Evolutionary conservation across 306 rosid species (phyloP), one percentile per base, ranked within the genome.

Genomic region (Astragalus membranaceus): DNA sequence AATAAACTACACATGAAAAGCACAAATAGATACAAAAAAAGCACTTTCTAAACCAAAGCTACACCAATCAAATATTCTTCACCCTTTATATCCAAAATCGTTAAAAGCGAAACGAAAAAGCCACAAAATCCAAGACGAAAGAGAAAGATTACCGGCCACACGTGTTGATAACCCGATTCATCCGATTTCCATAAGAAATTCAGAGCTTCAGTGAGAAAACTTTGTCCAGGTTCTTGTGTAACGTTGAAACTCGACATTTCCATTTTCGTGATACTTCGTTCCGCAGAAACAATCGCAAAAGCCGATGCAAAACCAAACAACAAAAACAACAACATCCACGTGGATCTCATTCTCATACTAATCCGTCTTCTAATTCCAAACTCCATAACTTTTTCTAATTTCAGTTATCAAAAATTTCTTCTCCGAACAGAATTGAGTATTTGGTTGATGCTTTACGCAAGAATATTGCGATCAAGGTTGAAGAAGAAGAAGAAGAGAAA

Each of bases 131-230:
- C 0, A 37, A 36, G 12, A 1, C 11, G 14, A 32, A 56, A 32
- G 11, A 13, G 48, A 11, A 6, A 58, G 2, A 72, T 78, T 77
- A 92, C 98, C 78, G 98, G 98, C 98, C 98, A 92, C 9, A 86
- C 88, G 58, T 85, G 98, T 8, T 78, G 74, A 74, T 89, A 89
- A 29, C 85, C 85, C 5, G 87, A 66, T 37, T 66, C 65, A 3
- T 73, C 75, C 0, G 90, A 46, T 42, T 83, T 87, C 98, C 96
- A 92, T 16, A 92, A 75, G 89, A 89, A 89, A 75, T 77, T 53
- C 7, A 75, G 49, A 44, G 82, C 88, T 63, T 42, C 74, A 46
- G 2, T 55, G 17, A 89, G 44, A 36, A 63, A 81, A 70, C 46
- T 76, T 3, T 68, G 20, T 67, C 53, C 78, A 11, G 4, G 12